Evolutionary conservation across 352 stramenopile genomes (phyloP), one percentile per base, ranked within the genome.

Genomic region (Globisporangium echinulatum): DNA sequence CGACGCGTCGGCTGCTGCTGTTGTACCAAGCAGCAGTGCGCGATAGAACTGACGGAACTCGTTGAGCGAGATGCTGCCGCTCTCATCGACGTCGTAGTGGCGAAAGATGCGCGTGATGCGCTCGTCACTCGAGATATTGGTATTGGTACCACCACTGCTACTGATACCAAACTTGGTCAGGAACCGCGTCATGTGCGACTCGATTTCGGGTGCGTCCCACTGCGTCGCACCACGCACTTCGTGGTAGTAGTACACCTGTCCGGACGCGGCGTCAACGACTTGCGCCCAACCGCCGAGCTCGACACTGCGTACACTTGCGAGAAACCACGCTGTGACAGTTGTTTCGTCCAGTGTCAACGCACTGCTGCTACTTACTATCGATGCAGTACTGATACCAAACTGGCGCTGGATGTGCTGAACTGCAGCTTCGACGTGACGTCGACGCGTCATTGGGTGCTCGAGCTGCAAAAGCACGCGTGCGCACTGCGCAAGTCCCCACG

Each of bases 41-140:
- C 75, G 66, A 44, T 88, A 88, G 9, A 88, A 74, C 36, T 63
- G 70, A 25, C 72, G 67, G 47, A 88, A 88, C 52, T 88, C 79
- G 36, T 75, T 61, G 5, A 81, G 60, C 13, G 69, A 77, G 64
- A 88, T 84, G 15, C 67, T 70, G 0, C 79, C 82, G 56, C 79
- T 88, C 47, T 87, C 75, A 48, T 92, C 82, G 1, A 62, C 66
- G 64, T 92, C 82, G 52, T 81, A 92, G 51, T 86, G 79, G 0
- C 67, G 71, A 64, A 92, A 92, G 13, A 90, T 74, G 19, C 77
- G 71, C 43, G 71, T 62, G 52, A 92, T 84, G 11, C 72, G 67
- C n/a, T 88, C 78, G 56, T 84, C 71, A 3, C 40, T 65, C n/a
- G 71, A 72, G 9, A 46, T 56, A 9, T 50, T 53, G n/a, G 19